A percentile compares a stretch with the other conserved stretches of the same genome.
Conservation (phyloP, 2,329 filamentous ascomycete genomes). For the Trichoderma sp. region DNA sequence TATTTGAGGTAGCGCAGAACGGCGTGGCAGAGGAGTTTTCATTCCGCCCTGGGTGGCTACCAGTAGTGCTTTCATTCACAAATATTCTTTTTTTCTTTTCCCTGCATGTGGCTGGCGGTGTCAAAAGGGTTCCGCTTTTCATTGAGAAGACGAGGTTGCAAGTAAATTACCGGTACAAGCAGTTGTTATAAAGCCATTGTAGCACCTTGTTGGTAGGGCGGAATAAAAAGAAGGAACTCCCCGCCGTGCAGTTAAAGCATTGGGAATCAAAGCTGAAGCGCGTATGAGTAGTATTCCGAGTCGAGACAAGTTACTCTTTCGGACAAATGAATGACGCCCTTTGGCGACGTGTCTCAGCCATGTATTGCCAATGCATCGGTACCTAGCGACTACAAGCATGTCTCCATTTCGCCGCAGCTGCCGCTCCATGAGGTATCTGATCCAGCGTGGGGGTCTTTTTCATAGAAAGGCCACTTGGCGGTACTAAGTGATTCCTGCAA, state of each 20-base stretch:
- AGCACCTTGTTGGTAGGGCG: not conserved
- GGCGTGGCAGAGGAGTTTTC: not conserved
- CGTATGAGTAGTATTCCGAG: not conserved
- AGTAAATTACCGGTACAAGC: not conserved
- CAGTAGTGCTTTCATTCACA: not conserved
- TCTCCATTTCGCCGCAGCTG: constrained; percentile 7
- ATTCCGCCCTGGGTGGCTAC: not conserved
- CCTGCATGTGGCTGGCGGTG: not conserved
- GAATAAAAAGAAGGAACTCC: not conserved
- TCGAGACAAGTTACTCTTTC: not conserved
- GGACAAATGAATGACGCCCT: not conserved
- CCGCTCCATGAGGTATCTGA: constrained; percentile 13
- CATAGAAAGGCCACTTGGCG: constrained; percentile 12
- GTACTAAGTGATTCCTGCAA: constrained; percentile 15
- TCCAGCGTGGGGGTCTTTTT: constrained; percentile 17
- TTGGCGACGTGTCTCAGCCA: constrained; percentile 17
- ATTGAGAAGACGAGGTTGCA: not conserved
- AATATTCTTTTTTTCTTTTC: not conserved
- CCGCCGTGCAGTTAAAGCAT: not conserved
- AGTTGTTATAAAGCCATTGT: not conserved
- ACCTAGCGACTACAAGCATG: constrained; percentile 1
- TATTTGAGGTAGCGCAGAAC: not conserved
- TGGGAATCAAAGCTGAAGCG: not conserved
- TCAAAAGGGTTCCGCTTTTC: not conserved
- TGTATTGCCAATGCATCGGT: constrained; percentile 15